phyloP scores from a whole-genome alignment of 2,329 filamentous ascomycete species.

The Cercospora beticola region DNA sequence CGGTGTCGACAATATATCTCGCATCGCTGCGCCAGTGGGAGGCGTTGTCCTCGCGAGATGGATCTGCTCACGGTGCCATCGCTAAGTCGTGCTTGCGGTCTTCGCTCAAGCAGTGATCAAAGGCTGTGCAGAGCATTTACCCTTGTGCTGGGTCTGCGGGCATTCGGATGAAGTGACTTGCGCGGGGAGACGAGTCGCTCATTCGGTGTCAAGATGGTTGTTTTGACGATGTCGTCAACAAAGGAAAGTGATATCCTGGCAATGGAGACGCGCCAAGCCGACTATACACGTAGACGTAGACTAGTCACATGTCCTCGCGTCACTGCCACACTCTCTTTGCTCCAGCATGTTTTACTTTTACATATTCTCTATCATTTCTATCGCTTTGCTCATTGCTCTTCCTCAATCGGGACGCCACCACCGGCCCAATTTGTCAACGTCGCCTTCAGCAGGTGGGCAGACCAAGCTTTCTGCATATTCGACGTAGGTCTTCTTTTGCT shows the following conservation, averaged over 20 bases:
- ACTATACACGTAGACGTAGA: not conserved
- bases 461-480: not conserved
- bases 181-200: not conserved
- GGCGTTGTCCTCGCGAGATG: not conserved
- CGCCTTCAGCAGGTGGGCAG: not conserved
- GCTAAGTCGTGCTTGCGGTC: not conserved
- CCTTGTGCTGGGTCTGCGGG: not conserved
- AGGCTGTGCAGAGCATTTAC: not conserved
- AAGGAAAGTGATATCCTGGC: not conserved
- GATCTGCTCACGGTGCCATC: not conserved
- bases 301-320: not conserved
- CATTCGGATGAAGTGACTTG: not conserved
- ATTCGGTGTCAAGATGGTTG: not conserved
- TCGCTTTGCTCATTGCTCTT: not conserved
- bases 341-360: not conserved
- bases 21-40: not conserved
- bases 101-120: not conserved
- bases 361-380: not conserved
- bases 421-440: not conserved
- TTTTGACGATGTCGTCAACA: not conserved
- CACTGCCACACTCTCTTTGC: not conserved
- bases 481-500: not conserved
- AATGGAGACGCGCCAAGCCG: not conserved
- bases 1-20: not conserved
- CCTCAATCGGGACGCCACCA: not conserved